These are phyloP conservation scores for Phallus indusiatus DNA, from an alignment of 768 basidiomycete genomes.

Conservation along the genomic window DNA sequence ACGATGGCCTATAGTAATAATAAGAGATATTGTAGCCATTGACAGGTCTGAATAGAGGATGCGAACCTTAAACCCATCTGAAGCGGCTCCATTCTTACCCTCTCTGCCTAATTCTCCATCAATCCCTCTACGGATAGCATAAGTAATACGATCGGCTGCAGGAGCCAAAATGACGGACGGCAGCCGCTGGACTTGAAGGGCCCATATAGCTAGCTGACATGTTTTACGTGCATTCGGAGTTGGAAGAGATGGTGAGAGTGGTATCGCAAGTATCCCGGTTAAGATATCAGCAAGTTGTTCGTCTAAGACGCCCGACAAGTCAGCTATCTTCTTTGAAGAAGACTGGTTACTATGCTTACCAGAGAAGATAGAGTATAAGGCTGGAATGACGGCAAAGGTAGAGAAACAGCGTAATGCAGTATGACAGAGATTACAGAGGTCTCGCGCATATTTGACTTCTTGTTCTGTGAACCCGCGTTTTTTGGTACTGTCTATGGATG, in stretches of 20 bases:
- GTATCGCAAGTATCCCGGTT: constrained; percentile 59
- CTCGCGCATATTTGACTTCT: constrained; percentile 70
- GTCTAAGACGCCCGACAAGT: constrained; percentile 29
- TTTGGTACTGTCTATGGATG: constrained; percentile 49
- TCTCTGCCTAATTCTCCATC: constrained; percentile 83
- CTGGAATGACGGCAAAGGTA: constrained; percentile 49
- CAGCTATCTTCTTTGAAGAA: constrained; percentile 5
- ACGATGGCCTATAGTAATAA: constrained; percentile 52
- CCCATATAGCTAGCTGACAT: constrained; percentile 65
- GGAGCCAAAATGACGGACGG: constrained; percentile 51
- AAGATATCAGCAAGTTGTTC: constrained; percentile 50
- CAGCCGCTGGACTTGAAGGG: constrained; percentile 62
- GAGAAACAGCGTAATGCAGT: constrained; percentile 43
- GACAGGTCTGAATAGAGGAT: background rate
- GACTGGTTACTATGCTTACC: constrained; percentile 30
- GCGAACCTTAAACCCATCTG: constrained; percentile 67
- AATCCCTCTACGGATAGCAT: constrained; percentile 64
- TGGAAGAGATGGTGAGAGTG: constrained; percentile 56
- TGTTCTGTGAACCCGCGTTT: constrained; percentile 66
- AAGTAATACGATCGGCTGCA: constrained; percentile 57
- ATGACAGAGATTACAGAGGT: constrained; percentile 66
- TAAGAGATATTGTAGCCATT: constrained; percentile 4
- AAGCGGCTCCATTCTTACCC: constrained; percentile 76
- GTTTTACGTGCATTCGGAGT: constrained; percentile 85
- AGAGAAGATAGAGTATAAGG: constrained; percentile 50